These are phyloP conservation scores for Trypanosoma avium DNA, from an alignment of 208 protist genomes.

Conservation along the genomic window DNA sequence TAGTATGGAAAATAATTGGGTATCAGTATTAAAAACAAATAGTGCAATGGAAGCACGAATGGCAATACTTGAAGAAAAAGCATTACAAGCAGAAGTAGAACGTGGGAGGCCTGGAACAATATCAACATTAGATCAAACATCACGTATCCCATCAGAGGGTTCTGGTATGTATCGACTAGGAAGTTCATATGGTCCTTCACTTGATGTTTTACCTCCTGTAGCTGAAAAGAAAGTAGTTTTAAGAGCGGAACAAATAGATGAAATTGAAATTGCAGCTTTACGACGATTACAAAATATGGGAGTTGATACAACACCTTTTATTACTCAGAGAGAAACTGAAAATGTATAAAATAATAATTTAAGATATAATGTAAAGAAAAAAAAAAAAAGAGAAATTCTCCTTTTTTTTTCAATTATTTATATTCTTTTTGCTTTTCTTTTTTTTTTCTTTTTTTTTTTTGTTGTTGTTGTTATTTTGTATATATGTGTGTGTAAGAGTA, in stretches of 20 bases:
- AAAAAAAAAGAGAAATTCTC: background rate
- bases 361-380: background rate
- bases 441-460: slow-evolving; percentile 6
- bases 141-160: background rate
- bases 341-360: slow-evolving; percentile 12
- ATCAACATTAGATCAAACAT: background rate
- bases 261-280: slow-evolving; percentile 68
- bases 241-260: slow-evolving; percentile 66
- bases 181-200: background rate
- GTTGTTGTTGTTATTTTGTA: background rate
- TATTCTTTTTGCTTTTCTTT: background rate
- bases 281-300: slow-evolving; percentile 55
- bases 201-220: background rate
- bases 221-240: slow-evolving; percentile 32
- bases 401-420: background rate
- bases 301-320: slow-evolving; percentile 55
- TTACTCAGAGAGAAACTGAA: slow-evolving; percentile 7
- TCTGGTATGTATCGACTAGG: background rate
- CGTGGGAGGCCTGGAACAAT: slow-evolving; percentile 8
- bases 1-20: slow-evolving; percentile 83
- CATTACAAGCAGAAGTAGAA: slow-evolving; percentile 30
- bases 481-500: background rate
- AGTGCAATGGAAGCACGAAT: slow-evolving; percentile 62
- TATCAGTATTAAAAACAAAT: slow-evolving; percentile 54
- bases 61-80: slow-evolving; percentile 52